Evolutionary conservation across 768 basidiomycete genomes (phyloP), one percentile per base, ranked within the genome.

Genomic region (Suillus subaureus): DNA sequence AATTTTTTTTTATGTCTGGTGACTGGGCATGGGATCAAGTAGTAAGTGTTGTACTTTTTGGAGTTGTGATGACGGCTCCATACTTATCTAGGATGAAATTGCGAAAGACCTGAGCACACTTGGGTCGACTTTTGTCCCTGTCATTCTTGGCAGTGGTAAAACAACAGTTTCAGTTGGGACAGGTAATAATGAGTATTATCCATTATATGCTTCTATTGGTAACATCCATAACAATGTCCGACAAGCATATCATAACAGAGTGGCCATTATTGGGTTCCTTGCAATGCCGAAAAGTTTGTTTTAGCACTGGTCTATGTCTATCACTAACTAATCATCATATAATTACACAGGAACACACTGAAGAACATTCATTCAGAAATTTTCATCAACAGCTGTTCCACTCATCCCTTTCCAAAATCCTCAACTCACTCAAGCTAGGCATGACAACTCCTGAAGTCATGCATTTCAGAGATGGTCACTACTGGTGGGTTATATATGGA

Each of bases 281-380:
- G 62, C 72, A 4, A 74, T 78, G 42, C 70, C 73, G 18, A 74
- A 76, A 71, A 58, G 75, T 76, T 52, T 28, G 67, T 69, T 12
- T 45, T 21, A 45, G n/a, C 43, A 21, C 43, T 45, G 43, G n/a
- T 45, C 43, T 45, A 47, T 47, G n/a, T 47, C 21, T 47, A 47
- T 47, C n/a, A 23, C 45, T 47, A n/a, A 47, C n/a, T 47, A 47
- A 47, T n/a, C 23, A 45, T 45, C 21, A 45, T 42, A 42, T 18
- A 42, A 6, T 18, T 42, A 42, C 18, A 2, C 42, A 42, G 42
- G 42, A 42, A 42, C 42, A 42, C 18, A 18, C 42, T 42, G 42
- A 42, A 18, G 42, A 42, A 42, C 42, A 16, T 42, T 42, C 2
- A 2, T 42, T 42, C 42, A 0, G 42, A 42, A 42, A 18, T 18